Evolutionary conservation across 169 alveolate species (phyloP), one percentile per base, ranked within the genome.

Genomic region (Plasmodium vivax): DNA sequence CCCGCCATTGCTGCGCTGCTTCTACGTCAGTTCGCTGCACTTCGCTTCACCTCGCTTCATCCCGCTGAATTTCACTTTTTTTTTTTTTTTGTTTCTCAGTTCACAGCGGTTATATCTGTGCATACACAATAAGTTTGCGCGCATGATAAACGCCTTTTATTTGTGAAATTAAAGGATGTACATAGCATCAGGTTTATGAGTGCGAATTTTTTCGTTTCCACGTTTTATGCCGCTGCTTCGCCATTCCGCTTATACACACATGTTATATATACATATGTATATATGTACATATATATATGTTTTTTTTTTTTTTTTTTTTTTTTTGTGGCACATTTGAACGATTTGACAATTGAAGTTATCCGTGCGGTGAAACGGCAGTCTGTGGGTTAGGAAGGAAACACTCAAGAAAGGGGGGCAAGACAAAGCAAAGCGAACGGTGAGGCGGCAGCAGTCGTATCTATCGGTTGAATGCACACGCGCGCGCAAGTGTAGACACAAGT

Each of bases 311-410:
- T 68, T 43, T 71, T 36, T 38, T 47, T 75, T 71, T 75, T 43
- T 87, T 77, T 74, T 87, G 93, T 87, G 93, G 43, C 38, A 87
- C 23, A 87, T 54, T 75, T 87, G 45, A 75, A 87, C 75, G 93
- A 45, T 77, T 87, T 74, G 62, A 77, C 58, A 56, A 77, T 43
- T 87, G 51, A 51, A 71, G 75, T 87, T 87, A 54, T 71, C 43
- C 93, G 82, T 77, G n/a, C 81, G 30, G 36, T 51, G 68, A 87
- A 87, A 87, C 23, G 19, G 47, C n/a, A 56, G 81, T 38, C 75
- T 47, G 41, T 81, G 36, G 47, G 77, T 36, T 73, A 75, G 36
- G 43, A 45, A 51, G 51, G 68, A 30, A 36, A 73, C 27, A 85
- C 23, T 27, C 34, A 85, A 41, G 56, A 73, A 47, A 73, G 38